These are phyloP conservation scores for Diddensiella transvaalensis DNA, from an alignment of 805 yeast genomes.

Conservation along the genomic window DNA sequence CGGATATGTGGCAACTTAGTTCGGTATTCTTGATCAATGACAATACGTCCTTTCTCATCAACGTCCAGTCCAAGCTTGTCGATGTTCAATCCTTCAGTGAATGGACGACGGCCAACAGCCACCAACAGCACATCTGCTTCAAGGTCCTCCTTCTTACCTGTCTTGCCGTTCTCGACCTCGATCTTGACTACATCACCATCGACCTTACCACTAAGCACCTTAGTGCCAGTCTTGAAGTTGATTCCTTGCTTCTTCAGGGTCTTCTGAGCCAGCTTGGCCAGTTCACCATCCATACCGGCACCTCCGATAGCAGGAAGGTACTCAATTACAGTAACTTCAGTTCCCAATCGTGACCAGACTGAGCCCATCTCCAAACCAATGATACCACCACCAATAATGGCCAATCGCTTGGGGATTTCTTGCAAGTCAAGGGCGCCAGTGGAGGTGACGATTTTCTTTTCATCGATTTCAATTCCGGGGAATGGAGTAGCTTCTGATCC, in stretches of 20 bases:
- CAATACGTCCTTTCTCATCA: conserved; percentile 89
- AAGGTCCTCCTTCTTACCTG: conserved; percentile 70
- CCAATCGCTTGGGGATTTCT: conserved; percentile 88
- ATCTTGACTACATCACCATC: conserved; percentile 85
- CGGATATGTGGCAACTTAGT: conserved; percentile 91
- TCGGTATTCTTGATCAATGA: conserved; percentile 89
- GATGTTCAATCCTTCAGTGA: conserved; percentile 81
- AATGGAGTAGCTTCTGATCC: conserved; percentile 98
- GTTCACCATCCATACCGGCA: conserved; percentile 98
- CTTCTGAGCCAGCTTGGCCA: conserved; percentile 85
- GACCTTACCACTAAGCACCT: conserved; percentile 82
- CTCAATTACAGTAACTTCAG: conserved; percentile 93
- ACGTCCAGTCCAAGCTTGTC: conserved; percentile 86
- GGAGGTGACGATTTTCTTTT: conserved; percentile 93
- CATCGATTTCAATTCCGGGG: conserved; percentile 97
- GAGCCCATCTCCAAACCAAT: conserved; percentile 99
- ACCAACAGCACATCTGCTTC: conserved; percentile 93
- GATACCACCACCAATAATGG: conserved; percentile 98
- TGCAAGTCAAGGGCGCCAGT: conserved; percentile 84
- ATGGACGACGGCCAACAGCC: conserved; percentile 99
- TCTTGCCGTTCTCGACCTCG: conserved; percentile 84
- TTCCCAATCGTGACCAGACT: conserved; percentile 91
- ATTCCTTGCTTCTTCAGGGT: conserved; percentile 91
- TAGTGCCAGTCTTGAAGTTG: conserved; percentile 87
- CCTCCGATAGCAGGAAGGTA: conserved; percentile 92